Percentiles rank a stretch among this genome's conserved stretches.
Conservation (phyloP, 2,329 filamentous ascomycete genomes). For the Fusarium acutatum region DNA sequence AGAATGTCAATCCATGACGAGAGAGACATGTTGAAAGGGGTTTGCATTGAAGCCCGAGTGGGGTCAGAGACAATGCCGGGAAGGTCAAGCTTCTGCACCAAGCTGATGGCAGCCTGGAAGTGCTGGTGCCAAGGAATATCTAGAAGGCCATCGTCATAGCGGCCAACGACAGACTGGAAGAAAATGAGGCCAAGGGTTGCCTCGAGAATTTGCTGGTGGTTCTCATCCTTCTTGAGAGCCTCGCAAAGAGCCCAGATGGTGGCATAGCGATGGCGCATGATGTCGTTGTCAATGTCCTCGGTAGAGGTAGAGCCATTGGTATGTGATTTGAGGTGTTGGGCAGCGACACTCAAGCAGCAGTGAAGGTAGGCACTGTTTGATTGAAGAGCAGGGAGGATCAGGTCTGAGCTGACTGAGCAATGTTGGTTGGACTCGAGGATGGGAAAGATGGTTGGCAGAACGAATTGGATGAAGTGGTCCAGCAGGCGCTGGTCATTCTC, state of each 20-base stretch:
- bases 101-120: conserved; percentile 87
- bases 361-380: conserved; percentile 94
- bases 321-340: conserved; percentile 88
- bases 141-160: conserved; percentile 82
- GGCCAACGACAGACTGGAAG: conserved; percentile 91
- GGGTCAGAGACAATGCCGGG: conserved; percentile 71
- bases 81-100: conserved; percentile 86
- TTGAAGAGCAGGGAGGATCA: conserved; percentile 87
- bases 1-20: conserved; percentile 97
- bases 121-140: conserved; percentile 98
- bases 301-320: conserved; percentile 64
- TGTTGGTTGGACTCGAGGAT: conserved; percentile 91
- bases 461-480: conserved; percentile 89
- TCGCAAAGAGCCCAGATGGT: conserved; percentile 88
- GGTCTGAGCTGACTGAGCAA: conserved; percentile 79
- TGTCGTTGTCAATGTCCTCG: conserved; percentile 86
- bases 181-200: conserved; percentile 95
- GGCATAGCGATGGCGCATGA: conserved; percentile 89
- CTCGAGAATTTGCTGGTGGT: conserved; percentile 90
- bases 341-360: conserved; percentile 92
- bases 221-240: conserved; percentile 78
- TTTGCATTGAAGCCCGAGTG: conserved; percentile 61
- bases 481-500: conserved; percentile 87
- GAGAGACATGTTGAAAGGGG: conserved; percentile 94
- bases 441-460: conserved; percentile 89